Conservation (phyloP, 192 early-diverging fungal genomes). For the Fimicolochytrium jonesii region DNA sequence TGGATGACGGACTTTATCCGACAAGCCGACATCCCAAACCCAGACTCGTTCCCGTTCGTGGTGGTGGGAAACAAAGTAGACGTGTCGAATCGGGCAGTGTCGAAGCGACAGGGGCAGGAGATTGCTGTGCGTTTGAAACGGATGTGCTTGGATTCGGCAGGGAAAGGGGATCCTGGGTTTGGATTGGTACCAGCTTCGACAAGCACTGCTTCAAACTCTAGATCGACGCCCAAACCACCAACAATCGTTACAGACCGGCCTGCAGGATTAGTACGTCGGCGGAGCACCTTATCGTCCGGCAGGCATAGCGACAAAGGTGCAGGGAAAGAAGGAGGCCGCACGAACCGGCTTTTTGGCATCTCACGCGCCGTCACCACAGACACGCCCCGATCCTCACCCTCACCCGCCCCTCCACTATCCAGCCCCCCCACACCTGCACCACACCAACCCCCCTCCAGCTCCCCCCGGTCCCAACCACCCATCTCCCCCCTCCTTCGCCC, state of each 20-base stretch:
- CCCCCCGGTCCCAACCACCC: background rate
- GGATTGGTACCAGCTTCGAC: background rate
- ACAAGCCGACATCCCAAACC: constrained; percentile 31
- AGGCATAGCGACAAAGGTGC: background rate
- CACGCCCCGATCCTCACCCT: background rate
- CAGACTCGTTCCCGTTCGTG: constrained; percentile 39
- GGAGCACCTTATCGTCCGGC: background rate
- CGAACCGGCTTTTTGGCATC: background rate
- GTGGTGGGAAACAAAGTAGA: constrained; percentile 49
- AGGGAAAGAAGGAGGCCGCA: background rate
- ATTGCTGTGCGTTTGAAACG: constrained; percentile 25
- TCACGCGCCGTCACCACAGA: background rate
- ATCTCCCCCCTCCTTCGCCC: background rate
- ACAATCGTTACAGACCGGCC: background rate
- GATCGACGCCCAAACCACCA: background rate
- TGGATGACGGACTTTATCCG: constrained; percentile 40
- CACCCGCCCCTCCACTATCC: no score
- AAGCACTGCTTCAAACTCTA: background rate
- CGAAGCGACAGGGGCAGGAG: constrained; percentile 25
- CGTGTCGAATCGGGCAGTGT: constrained; percentile 6
- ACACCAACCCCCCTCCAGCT: background rate
- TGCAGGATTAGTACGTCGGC: background rate
- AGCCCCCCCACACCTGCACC: no score
- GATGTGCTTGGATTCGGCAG: constrained; percentile 9
- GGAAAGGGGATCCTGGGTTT: background rate